phyloP scores from a whole-genome alignment of 1,284 basidiomycete genomes.

The Pisolithus thermaeus region DNA sequence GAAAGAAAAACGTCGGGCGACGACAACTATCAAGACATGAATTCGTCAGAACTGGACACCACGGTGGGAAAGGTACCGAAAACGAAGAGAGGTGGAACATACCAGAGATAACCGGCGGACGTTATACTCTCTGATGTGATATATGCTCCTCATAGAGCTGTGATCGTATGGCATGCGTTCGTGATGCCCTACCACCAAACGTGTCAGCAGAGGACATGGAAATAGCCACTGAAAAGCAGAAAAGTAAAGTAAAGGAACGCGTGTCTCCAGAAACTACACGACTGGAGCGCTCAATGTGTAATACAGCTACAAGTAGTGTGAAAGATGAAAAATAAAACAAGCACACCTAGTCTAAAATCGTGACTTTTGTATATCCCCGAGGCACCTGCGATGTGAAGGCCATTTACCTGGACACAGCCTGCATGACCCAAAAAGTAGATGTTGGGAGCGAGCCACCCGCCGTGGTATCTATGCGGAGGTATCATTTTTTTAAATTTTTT shows the following conservation, averaged over 20 bases:
- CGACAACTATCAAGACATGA: constrained; percentile 41
- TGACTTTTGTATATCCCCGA: constrained; percentile 90
- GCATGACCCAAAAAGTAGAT: constrained; percentile 96
- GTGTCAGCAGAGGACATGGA: not conserved
- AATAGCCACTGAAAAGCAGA: not conserved
- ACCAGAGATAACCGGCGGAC: constrained; percentile 79
- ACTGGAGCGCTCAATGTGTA: too few relatives aligned
- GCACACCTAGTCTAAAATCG: constrained; percentile 73
- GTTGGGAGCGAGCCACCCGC: constrained; percentile 94
- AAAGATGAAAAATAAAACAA: constrained; percentile 5
- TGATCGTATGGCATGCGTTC: constrained; percentile 71
- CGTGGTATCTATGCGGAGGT: constrained; percentile 64
- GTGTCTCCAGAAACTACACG: too few relatives aligned
- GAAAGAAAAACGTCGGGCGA: constrained; percentile 78
- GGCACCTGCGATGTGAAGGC: constrained; percentile 80
- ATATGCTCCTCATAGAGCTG: constrained; percentile 75
- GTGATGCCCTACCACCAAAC: constrained; percentile 47
- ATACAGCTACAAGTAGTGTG: too few relatives aligned
- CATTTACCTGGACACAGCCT: constrained; percentile 85
- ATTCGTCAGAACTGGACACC: not conserved
- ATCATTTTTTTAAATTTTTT: not conserved
- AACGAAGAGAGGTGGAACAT: constrained; percentile 21
- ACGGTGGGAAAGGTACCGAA: constrained; percentile 4
- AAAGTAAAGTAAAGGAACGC: too few relatives aligned
- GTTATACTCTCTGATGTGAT: constrained; percentile 88